Evolutionary conservation across 2,329 filamentous ascomycete genomes (phyloP), one percentile per base, ranked within the genome.

Genomic region (Neoarthrinium moseri): DNA sequence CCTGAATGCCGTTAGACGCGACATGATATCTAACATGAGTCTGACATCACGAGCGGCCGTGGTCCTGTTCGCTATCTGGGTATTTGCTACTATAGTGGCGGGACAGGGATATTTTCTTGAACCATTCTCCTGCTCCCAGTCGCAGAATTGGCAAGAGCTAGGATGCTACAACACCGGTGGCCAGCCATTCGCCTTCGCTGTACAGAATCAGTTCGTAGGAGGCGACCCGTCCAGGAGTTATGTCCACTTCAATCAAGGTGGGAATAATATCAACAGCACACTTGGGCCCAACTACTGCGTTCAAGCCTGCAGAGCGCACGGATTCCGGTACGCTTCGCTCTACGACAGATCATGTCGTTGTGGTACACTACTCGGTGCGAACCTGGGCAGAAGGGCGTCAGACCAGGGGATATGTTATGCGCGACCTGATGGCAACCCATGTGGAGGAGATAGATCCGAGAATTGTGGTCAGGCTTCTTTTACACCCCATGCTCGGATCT

Each of bases 61-160:
- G 17, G n/a, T 13, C 11, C n/a, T 26, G 22, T 6, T 26, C n/a
- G 36, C 23, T 10, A 15, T 39, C 23, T 11, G 17, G 20, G 20
- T 24, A 6, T 17, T 39, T 18, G 10, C 23, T 18, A 8, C 8
- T n/a, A 7, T 41, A 5, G 26, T 30, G 15, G 20, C 27, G 13
- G 38, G 23, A 29, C 38, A 41, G 17, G 38, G 38, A 3, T 41
- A 23, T 20, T 41, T 23, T 21, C 18, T 29, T 10, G 38, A 41
- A 4, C 38, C 38, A 27, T 30, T 41, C 13, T 18, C 38, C 5
- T 41, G 38, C 11, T 6, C 23, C 5, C 6, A 4, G 12, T 17
- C 38, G 8, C 38, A 41, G n/a, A 41, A 41, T 20, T 41, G 23
- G 23, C 8, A 27, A 7, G 38, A 41, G 17, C 38, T 41, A 15